phyloP scores from a whole-genome alignment of 495 filamentous ascomycete species.

The Xylona heveae region DNA sequence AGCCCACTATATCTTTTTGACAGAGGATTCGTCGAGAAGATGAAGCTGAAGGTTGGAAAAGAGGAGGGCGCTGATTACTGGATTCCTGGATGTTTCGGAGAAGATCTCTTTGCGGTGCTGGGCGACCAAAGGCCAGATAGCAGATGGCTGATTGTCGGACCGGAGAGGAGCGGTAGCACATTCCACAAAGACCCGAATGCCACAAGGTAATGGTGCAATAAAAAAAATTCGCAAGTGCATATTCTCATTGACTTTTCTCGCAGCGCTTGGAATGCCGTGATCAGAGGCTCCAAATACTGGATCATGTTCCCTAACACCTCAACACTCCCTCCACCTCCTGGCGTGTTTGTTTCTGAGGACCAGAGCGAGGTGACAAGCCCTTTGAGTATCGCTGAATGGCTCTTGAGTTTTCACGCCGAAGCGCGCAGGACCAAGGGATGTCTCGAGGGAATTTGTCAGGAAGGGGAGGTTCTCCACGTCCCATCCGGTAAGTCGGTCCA shows the following conservation, averaged over 20 bases:
- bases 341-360: constrained; percentile 80
- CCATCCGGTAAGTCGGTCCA: constrained; percentile 23
- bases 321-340: constrained; percentile 47
- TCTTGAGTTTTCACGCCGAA: constrained; percentile 76
- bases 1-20: constrained; percentile 91
- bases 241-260: constrained; percentile 10
- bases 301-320: constrained; percentile 70
- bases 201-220: constrained; percentile 14
- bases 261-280: constrained; percentile 90
- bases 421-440: constrained; percentile 61
- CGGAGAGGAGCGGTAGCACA: constrained; percentile 74
- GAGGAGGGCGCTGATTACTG: constrained; percentile 43
- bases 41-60: constrained; percentile 40
- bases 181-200: constrained; percentile 80
- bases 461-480: constrained; percentile 84
- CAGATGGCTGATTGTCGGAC: constrained; percentile 87
- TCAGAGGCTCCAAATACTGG: constrained; percentile 91
- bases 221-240: not conserved
- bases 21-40: constrained; percentile 69
- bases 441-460: constrained; percentile 65
- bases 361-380: constrained; percentile 89
- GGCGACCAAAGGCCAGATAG: constrained; percentile 65
- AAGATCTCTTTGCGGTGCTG: constrained; percentile 71
- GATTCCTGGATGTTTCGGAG: constrained; percentile 71
- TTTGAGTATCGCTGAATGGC: constrained; percentile 89